Conservation (phyloP, 495 filamentous ascomycete species). For the Penicillium psychrofluorescens region DNA sequence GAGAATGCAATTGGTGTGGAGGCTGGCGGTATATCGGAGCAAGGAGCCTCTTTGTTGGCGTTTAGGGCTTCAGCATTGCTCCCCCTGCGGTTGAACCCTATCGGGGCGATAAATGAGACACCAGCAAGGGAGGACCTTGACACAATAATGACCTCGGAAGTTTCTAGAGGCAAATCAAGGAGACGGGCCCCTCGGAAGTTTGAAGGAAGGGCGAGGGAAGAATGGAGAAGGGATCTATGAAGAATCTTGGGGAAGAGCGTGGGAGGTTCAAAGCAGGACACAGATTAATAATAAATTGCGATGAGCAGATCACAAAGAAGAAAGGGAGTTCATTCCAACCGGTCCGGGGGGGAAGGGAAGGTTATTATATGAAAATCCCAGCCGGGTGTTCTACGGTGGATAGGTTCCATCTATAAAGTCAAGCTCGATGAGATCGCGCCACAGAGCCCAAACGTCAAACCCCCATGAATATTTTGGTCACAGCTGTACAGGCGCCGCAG, state of each 20-base stretch:
- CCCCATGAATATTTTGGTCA: constrained; percentile 36
- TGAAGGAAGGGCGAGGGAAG: constrained; percentile 5
- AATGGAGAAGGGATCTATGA: constrained; percentile 24
- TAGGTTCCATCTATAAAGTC: constrained; percentile 25
- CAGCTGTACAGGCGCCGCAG: constrained; percentile 35
- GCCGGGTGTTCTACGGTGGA: constrained; percentile 32
- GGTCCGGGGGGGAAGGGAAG: constrained; percentile 24
- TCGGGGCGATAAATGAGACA: constrained; percentile 20
- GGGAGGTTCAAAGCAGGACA: constrained; percentile 1
- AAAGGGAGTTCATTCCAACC: constrained; percentile 12
- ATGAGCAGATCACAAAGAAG: constrained; percentile 9
- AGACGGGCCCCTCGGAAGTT: neutral
- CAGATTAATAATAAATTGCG: constrained; percentile 4
- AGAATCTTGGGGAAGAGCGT: constrained; percentile 10
- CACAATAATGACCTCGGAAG: neutral
- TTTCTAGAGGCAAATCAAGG: neutral
- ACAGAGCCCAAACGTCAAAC: constrained; percentile 31
- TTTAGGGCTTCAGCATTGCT: constrained; percentile 28
- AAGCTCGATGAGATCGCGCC: constrained; percentile 29
- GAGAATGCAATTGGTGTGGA: constrained; percentile 18
- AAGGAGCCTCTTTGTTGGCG: constrained; percentile 7
- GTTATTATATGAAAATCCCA: constrained; percentile 17
- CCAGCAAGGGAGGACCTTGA: constrained; percentile 17
- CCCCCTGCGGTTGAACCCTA: constrained; percentile 19
- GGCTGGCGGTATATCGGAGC: constrained; percentile 7